Evolutionary conservation across 2,329 filamentous ascomycete genomes (phyloP), one percentile per base, ranked within the genome.

Genomic region (Dryadomyces sulphureus): DNA sequence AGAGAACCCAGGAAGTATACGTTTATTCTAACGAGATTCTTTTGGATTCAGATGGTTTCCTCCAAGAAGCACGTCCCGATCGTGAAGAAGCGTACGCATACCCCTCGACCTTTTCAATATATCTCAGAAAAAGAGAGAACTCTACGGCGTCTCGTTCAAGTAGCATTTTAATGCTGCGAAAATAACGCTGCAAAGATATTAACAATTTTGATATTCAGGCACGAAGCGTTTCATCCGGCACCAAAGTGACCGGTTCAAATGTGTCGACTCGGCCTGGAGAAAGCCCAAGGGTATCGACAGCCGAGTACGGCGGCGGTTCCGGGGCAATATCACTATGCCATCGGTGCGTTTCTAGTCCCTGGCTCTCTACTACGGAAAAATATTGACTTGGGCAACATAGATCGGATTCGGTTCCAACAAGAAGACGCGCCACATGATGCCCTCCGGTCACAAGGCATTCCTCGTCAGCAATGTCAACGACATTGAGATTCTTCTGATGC

Each of bases 211-310:
- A 14, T 11, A 16, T 16, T n/a, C 21, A 93, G 87, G 82, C 79
- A 88, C 84, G 65, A 87, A 89, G 79, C 79, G 76, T 74, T 98
- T 96, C 84, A 81, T 79, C 72, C 85, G 92, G 68, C 92, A 98
- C 76, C 92, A 98, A 81, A 85, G 79, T 70, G 92, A 96, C 73
- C 82, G 82, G 67, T 98, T 94, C 78, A 94, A 81, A 75, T 82
- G 92, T 67, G 81, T 96, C 59, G 81, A 77, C 65, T 67, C 84
- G 59, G 82, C 79, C 78, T 98, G 92, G 92, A 52, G 92, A 74
- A 98, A 96, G 80, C 92, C 92, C 60, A 98, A 98, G 86, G 92
- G 92, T 87, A 98, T 98, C 72, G 92, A 98, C 51, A 94, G 89
- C 77, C 77, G 85, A 64, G 90, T 98, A 67, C 85, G 92, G 68